A percentile compares a stretch with the other conserved stretches of the same genome.
Evolutionary conservation across 768 basidiomycete species (phyloP).

Genomic region (Serendipita indica): DNA sequence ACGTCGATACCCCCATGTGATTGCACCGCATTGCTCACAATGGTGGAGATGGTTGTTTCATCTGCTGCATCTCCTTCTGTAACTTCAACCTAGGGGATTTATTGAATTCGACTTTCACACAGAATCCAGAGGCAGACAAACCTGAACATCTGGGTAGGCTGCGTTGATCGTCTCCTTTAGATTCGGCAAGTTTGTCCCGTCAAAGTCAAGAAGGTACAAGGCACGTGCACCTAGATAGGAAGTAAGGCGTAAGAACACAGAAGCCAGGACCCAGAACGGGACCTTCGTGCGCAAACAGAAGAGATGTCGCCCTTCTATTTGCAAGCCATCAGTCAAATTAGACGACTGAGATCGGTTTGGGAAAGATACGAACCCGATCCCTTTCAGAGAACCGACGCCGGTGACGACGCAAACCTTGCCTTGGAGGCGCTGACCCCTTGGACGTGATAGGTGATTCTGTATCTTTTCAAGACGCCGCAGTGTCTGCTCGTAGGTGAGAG

Average conservation of each 20-base stretch:
- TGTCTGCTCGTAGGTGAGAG: slow-evolving; percentile 46
- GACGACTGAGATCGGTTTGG: not conserved
- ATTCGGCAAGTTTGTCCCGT: slow-evolving; percentile 47
- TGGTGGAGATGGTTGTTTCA: slow-evolving; percentile 44
- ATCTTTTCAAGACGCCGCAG: slow-evolving; percentile 51
- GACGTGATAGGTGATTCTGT: slow-evolving; percentile 46
- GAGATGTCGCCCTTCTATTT: slow-evolving; percentile 49
- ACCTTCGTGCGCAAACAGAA: slow-evolving; percentile 75
- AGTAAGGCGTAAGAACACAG: not conserved
- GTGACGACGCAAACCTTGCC: slow-evolving; percentile 80
- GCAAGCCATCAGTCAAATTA: not conserved
- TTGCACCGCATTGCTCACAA: slow-evolving; percentile 56
- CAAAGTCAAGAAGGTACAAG: slow-evolving; percentile 64
- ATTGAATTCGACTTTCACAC: not conserved
- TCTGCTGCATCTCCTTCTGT: slow-evolving; percentile 75
- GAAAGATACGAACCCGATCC: slow-evolving; percentile 59
- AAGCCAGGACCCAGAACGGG: no score
- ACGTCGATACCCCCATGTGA: slow-evolving; percentile 83
- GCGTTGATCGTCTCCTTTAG: slow-evolving; percentile 53
- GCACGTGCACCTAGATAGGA: slow-evolving; percentile 47
- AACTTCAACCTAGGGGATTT: slow-evolving; percentile 44
- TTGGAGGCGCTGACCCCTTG: slow-evolving; percentile 42
- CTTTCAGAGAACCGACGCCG: slow-evolving; percentile 71
- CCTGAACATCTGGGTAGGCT: slow-evolving; percentile 67
- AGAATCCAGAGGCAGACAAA: slow-evolving; percentile 20